Evolutionary conservation across 768 basidiomycete species (phyloP), one percentile per base, ranked within the genome.

Genomic region (Lanmaoa rubissima): DNA sequence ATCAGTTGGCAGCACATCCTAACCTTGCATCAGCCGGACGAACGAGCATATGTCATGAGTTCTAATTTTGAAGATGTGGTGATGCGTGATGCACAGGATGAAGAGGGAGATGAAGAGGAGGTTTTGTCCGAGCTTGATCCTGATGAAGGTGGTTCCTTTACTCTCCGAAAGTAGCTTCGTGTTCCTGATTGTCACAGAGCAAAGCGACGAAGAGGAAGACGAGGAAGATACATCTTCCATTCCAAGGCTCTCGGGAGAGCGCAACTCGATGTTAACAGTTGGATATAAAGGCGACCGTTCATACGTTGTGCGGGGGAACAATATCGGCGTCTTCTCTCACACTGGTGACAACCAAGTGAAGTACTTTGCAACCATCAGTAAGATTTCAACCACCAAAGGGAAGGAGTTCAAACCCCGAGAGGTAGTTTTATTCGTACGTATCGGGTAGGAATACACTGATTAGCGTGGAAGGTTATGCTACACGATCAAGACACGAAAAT

Each of bases 401-500:
- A 88, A 88, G 67, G 78, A 79, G 26, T 97, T 99, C 72, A 85
- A 83, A 51, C 97, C 97, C 0, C 83, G 82, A 62, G 88, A 96
- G 76, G 94, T 93, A 66, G 19, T 77, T 75, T 8, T 51, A 34
- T 31, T 28, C 41, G 32, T n/a, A 42, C 43, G 5, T 35, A 50
- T 35, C 5, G 38, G 10, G 31, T 48, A n/a, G 19, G 26, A 13
- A 38, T 32, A 35, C 61, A 3, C 57, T 61, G 54, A 63, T 31
- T 17, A 55, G 35, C 56, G 40, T 35, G 46, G 26, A 67, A 97
- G 94, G 85, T 96, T 64, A 96, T 98, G 95, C 75, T 98, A 35
- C 95, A 98, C 69, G 90, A 96, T 61, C 92, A 94, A 84, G 97
- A 99, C 72, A 82, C 85, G 43, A 93, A 92, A 75, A 94, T 99